A percentile compares a stretch with the other conserved stretches of the same genome.
phyloP scores from a whole-genome alignment of 2,329 filamentous ascomycete species.

The Diaporthe longicolla region DNA sequence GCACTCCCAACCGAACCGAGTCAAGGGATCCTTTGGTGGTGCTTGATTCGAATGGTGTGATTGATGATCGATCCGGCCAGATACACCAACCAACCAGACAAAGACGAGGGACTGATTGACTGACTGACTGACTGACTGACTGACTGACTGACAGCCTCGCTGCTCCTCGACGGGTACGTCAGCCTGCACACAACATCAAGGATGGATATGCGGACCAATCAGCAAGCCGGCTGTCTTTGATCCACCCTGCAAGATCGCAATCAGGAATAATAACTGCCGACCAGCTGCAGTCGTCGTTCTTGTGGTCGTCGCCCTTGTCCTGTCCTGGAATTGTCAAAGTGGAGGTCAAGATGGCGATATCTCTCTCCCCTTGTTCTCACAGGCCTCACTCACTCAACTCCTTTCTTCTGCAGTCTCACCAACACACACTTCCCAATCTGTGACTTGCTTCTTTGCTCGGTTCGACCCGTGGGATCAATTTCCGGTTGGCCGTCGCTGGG shows the following conservation, averaged over 20 bases:
- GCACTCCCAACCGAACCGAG: not conserved
- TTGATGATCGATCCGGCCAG: constrained; percentile 27
- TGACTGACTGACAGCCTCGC: constrained; percentile 15
- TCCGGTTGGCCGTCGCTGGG: not conserved
- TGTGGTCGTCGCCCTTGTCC: not conserved
- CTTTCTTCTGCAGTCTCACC: not conserved
- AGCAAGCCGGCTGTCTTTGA: not conserved
- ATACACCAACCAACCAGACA: not conserved
- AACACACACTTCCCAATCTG: not conserved
- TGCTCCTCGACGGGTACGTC: constrained; percentile 12
- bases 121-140: too few relatives aligned
- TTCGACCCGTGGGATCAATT: not conserved
- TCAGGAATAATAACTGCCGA: constrained; percentile 5
- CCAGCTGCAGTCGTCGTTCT: not conserved
- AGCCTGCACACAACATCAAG: not conserved
- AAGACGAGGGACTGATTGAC: not conserved
- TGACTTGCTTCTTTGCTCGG: constrained; percentile 1
- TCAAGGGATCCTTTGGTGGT: not conserved
- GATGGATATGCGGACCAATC: not conserved
- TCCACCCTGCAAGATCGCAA: not conserved
- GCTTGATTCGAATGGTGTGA: not conserved
- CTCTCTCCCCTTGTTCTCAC: not conserved
- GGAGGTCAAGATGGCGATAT: constrained; percentile 29
- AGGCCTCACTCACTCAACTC: not conserved
- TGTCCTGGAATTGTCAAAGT: constrained; percentile 4